Evolutionary conservation across 768 basidiomycete genomes (phyloP), one percentile per base, ranked within the genome.

Genomic region (Lactarius trivialis): DNA sequence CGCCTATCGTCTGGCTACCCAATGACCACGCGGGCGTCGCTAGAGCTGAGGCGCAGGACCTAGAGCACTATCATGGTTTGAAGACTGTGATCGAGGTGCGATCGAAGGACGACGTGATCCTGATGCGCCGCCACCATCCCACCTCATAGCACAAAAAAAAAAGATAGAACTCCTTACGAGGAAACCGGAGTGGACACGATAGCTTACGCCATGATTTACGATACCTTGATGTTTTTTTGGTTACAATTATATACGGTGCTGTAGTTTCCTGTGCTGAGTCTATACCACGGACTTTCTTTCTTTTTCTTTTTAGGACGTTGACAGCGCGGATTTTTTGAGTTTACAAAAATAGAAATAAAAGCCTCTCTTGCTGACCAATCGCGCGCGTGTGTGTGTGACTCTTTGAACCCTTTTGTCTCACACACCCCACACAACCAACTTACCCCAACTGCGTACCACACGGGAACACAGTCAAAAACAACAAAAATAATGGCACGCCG

Each of bases 1-100:
- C 81, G 21, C 90, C 89, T 1, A 84, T 88, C 62, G 88, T 93
- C 55, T 92, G 91, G 91, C 77, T 92, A n/a, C 88, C 88, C 1
- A 86, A 88, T 71, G 90, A 91, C 71, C 79, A 79, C 12, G 83
- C 85, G 17, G 87, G 87, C 26, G 83, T 91, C 17, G 88, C 86
- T 8, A 79, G 81, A 41, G 83, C 86, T 6, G 90, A 92, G 72
- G 89, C 89, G 32, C 77, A 81, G 53, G 91, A 93, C 72, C 75
- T 92, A 68, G 81, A 85, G 70, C 84, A 82, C 67, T 89, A 88
- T 70, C 89, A 92, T 68, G 78, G 83, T 60, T 73, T 93, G 62
- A 77, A 77, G 37, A 86, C 85, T 54, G 86, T 88, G 34, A 76
- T 92, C 24, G 88, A 90, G 72, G 85, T 86, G 34, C 79, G 80